Percentiles rank a stretch among this genome's conserved stretches.
These are phyloP conservation scores for Fusarium domesticum DNA, from an alignment of 2,329 filamentous ascomycete species.

Conservation along the genomic window DNA sequence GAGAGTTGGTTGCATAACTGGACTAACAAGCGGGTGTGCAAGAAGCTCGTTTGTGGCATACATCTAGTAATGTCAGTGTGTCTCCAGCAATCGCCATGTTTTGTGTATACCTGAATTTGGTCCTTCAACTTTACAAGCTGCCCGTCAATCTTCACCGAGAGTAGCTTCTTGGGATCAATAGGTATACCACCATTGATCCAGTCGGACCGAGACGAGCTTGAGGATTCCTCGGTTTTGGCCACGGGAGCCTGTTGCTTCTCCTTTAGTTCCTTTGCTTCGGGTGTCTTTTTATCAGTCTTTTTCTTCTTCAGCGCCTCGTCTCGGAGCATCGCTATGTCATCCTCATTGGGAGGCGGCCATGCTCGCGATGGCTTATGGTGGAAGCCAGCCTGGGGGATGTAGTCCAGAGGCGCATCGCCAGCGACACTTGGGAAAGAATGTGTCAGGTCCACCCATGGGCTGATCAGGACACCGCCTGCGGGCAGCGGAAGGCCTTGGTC, in stretches of 20 bases:
- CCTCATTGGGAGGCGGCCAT: conserved; percentile 89
- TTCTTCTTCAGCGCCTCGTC: conserved; percentile 47
- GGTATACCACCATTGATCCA: conserved; percentile 30
- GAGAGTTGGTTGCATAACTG: conserved; percentile 80
- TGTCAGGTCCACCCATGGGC: conserved; percentile 92
- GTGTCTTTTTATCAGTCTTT: conserved; percentile 24
- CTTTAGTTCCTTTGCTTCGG: conserved; percentile 25
- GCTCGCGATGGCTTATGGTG: conserved; percentile 82
- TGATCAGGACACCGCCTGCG: conserved; percentile 85
- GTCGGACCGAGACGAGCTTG: conserved; percentile 21
- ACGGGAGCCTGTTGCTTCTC: conserved; percentile 37
- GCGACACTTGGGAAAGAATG: conserved; percentile 94
- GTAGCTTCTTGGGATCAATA: conserved; percentile 31
- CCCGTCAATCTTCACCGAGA: conserved; percentile 70
- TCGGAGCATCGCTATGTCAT: conserved; percentile 60
- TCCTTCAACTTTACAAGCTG: conserved; percentile 73
- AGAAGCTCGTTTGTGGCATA: conserved; percentile 81
- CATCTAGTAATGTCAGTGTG: conserved; percentile 46
- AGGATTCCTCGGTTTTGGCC: conserved; percentile 22
- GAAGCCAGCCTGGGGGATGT: conserved; percentile 84
- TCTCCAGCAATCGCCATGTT: neutral
- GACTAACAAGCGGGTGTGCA: conserved; percentile 84
- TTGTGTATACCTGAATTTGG: conserved; percentile 72
- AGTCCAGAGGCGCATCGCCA: conserved; percentile 70
- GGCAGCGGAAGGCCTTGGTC: conserved; percentile 82